Percentiles rank a stretch among this genome's conserved stretches.
These are phyloP conservation scores for Cyberlindnera galapagoensis DNA, from an alignment of 805 yeast genomes.

Conservation along the genomic window DNA sequence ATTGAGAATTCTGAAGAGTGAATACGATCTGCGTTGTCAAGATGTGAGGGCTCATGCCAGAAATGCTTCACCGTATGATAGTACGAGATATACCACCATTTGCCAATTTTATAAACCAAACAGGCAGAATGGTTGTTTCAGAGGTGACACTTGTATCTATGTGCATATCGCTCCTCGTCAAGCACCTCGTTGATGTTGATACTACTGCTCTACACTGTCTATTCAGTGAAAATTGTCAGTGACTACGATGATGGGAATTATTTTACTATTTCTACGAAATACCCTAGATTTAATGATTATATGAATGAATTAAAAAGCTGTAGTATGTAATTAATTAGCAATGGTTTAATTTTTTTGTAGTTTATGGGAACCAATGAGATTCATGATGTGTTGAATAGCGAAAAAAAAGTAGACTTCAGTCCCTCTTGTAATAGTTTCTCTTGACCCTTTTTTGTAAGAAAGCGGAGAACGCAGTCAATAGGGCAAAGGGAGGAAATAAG, in stretches of 20 bases:
- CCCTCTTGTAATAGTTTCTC: neutral
- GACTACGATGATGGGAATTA: no score
- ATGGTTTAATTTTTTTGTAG: no score
- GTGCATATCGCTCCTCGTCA: neutral
- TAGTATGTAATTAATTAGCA: no score
- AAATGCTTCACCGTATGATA: neutral
- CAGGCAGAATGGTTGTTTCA: neutral
- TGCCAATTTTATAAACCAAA: constrained; percentile 1
- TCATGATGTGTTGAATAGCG: neutral
- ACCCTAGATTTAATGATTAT: no score
- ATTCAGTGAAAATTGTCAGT: no score
- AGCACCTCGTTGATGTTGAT: no score
- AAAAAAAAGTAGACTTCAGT: neutral
- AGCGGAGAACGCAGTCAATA: constrained; percentile 12
- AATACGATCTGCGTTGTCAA: neutral
- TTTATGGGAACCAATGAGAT: neutral
- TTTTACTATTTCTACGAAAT: no score
- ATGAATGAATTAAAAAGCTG: no score
- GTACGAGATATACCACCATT: neutral
- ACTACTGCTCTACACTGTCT: no score
- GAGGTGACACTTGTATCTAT: constrained; percentile 1
- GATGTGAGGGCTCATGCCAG: constrained; percentile 1
- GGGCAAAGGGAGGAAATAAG: constrained; percentile 37
- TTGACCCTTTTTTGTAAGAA: constrained; percentile 2
- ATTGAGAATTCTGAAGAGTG: neutral